Evolutionary conservation across 129 eudicot species (phyloP).

Genomic region (Artemisia tridentata): DNA sequence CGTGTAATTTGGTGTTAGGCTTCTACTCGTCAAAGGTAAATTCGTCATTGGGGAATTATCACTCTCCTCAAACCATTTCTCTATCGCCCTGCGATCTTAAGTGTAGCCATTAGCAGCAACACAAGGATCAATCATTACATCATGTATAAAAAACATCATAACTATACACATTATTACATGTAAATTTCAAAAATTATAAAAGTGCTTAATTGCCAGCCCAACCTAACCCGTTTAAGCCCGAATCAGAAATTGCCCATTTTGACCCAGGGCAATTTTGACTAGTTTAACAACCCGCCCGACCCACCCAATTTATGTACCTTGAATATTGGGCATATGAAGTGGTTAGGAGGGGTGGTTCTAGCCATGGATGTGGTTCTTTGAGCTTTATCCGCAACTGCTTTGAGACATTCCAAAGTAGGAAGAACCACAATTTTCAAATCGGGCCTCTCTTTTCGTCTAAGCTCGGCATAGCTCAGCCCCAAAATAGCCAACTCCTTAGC

Average conservation of each 20-base stretch:
- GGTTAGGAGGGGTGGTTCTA: constrained; percentile 43
- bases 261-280: neutral
- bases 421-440: constrained; percentile 58
- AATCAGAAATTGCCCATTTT: neutral
- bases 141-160: constrained; percentile 38
- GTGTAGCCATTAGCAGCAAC: constrained; percentile 93
- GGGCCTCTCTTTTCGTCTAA: constrained; percentile 76
- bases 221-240: neutral
- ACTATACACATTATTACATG: neutral
- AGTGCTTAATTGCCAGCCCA: neutral
- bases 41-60: constrained; percentile 77
- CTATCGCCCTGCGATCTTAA: constrained; percentile 72
- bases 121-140: constrained; percentile 83
- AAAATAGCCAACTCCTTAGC: constrained; percentile 52
- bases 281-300: no score
- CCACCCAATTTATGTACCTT: constrained; percentile 37
- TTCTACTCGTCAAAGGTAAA: constrained; percentile 48
- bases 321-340: constrained; percentile 73
- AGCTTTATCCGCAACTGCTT: constrained; percentile 58
- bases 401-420: constrained; percentile 64
- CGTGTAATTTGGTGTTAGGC: constrained; percentile 63
- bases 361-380: constrained; percentile 31
- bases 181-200: neutral
- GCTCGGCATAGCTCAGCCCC: constrained; percentile 76
- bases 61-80: constrained; percentile 62